Conservation (phyloP, 805 yeast species). For the Diddensiella transvaalensis region DNA sequence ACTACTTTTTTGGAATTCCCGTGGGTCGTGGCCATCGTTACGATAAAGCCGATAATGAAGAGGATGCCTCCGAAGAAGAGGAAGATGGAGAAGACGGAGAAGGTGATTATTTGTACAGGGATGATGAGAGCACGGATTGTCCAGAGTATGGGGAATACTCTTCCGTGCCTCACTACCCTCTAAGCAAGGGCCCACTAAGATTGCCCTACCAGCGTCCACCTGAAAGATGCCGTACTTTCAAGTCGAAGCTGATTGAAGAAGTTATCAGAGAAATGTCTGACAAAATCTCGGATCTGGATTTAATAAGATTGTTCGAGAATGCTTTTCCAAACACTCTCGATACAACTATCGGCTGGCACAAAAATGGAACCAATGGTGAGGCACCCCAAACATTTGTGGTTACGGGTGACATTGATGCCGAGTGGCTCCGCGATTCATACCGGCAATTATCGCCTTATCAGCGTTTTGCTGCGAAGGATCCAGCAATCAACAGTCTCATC, state of each 20-base stretch:
- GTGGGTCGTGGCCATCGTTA: background rate
- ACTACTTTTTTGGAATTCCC: background rate
- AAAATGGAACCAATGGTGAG: slow-evolving; percentile 21
- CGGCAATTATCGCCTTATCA: slow-evolving; percentile 77
- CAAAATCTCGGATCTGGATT: slow-evolving; percentile 56
- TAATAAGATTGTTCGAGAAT: slow-evolving; percentile 74
- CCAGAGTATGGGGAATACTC: slow-evolving; percentile 65
- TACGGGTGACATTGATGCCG: slow-evolving; percentile 92
- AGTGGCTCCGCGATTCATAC: slow-evolving; percentile 87
- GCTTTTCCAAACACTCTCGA: slow-evolving; percentile 85
- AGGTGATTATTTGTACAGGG: slow-evolving; percentile 1
- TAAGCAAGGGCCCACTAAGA: slow-evolving; percentile 49
- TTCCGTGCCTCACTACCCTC: slow-evolving; percentile 50
- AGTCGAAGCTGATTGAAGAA: slow-evolving; percentile 57
- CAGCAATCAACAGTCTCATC: slow-evolving; percentile 47
- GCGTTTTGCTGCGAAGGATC: slow-evolving; percentile 53
- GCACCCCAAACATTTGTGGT: slow-evolving; percentile 69
- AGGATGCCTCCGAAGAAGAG: slow-evolving; percentile 5
- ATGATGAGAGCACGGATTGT: slow-evolving; percentile 37
- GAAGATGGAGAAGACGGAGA: slow-evolving; percentile 7
- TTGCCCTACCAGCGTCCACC: slow-evolving; percentile 78
- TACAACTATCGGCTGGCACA: slow-evolving; percentile 78
- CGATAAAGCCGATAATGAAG: background rate
- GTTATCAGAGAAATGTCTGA: slow-evolving; percentile 50
- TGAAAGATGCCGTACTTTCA: slow-evolving; percentile 67